Evolutionary conservation across 2,329 filamentous ascomycete species (phyloP).

Genomic region (Trematosphaeria pertusa): DNA sequence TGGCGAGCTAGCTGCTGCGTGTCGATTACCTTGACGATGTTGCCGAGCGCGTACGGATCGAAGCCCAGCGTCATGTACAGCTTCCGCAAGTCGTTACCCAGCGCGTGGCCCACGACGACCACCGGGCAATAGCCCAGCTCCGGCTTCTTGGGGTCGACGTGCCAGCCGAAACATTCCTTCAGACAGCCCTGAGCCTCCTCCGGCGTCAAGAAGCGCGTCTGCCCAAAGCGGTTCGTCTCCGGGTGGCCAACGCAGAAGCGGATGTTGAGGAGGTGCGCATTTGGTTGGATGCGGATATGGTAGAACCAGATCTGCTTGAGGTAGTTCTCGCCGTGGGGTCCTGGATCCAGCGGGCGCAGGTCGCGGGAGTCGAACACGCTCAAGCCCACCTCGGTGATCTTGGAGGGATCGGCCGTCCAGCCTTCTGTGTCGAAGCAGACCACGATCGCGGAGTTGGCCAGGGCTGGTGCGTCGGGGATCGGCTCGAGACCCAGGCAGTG

Average conservation of each 20-base stretch:
- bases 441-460: slow-evolving; percentile 20
- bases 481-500: background rate
- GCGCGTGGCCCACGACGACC: slow-evolving; percentile 31
- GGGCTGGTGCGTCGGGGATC: slow-evolving; percentile 7
- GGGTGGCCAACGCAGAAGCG: slow-evolving; percentile 10
- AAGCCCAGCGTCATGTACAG: slow-evolving; percentile 22
- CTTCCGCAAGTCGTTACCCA: slow-evolving; percentile 28
- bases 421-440: slow-evolving; percentile 34
- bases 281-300: slow-evolving; percentile 27
- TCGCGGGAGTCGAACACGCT: slow-evolving; percentile 15
- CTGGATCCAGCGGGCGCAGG: slow-evolving; percentile 5
- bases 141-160: slow-evolving; percentile 11
- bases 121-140: slow-evolving; percentile 22
- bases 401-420: slow-evolving; percentile 25
- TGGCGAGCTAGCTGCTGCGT: slow-evolving; percentile 30
- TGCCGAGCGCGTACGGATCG: slow-evolving; percentile 13
- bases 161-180: slow-evolving; percentile 18
- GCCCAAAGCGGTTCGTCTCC: slow-evolving; percentile 27
- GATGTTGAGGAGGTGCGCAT: slow-evolving; percentile 26
- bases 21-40: slow-evolving; percentile 28
- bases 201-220: slow-evolving; percentile 26
- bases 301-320: slow-evolving; percentile 27
- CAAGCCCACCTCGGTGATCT: slow-evolving; percentile 33
- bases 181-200: slow-evolving; percentile 17
- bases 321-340: slow-evolving; percentile 21